Evolutionary conservation across 1,139 yeast genomes (phyloP).

Genomic region (Saccharomyces hybrid): DNA sequence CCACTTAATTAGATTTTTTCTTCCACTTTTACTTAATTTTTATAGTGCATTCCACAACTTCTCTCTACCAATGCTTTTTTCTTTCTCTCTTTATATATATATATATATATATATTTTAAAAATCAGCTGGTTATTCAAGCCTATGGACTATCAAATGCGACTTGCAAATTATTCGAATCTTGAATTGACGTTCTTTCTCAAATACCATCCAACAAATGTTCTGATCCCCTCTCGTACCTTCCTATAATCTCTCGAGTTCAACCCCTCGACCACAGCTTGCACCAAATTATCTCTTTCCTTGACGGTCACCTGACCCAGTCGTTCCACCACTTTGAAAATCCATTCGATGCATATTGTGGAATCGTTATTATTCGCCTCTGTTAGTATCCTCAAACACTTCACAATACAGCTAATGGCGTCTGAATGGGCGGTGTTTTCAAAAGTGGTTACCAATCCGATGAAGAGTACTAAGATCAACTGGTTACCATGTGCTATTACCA

Average conservation of each 20-base stretch:
- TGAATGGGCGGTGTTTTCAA: conserved; percentile 60
- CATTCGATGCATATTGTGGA: conserved; percentile 39
- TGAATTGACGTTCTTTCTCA: conserved; percentile 64
- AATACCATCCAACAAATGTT: conserved; percentile 77
- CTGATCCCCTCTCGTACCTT: conserved; percentile 61
- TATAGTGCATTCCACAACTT: no score
- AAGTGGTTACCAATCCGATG: conserved; percentile 61
- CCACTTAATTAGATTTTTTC: not conserved
- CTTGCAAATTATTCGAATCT: conserved; percentile 30
- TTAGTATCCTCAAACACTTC: conserved; percentile 51
- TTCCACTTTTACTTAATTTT: not conserved
- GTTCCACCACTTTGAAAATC: conserved; percentile 49
- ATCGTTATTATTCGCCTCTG: conserved; percentile 27
- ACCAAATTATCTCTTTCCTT: conserved; percentile 60
- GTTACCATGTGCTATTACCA: conserved; percentile 48
- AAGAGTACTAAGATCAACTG: conserved; percentile 48
- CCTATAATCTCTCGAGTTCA: conserved; percentile 64
- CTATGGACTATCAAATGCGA: conserved; percentile 3
- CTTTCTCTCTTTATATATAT: not conserved
- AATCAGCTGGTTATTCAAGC: not conserved
- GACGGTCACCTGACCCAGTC: conserved; percentile 48
- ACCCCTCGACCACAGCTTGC: conserved; percentile 49
- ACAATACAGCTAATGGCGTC: conserved; percentile 73
- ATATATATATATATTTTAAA: not conserved
- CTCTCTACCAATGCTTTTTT: not conserved